Evolutionary conservation across 495 filamentous ascomycete genomes (phyloP), one percentile per base, ranked within the genome.

Genomic region (Pseudomonodictys pantanalensis): DNA sequence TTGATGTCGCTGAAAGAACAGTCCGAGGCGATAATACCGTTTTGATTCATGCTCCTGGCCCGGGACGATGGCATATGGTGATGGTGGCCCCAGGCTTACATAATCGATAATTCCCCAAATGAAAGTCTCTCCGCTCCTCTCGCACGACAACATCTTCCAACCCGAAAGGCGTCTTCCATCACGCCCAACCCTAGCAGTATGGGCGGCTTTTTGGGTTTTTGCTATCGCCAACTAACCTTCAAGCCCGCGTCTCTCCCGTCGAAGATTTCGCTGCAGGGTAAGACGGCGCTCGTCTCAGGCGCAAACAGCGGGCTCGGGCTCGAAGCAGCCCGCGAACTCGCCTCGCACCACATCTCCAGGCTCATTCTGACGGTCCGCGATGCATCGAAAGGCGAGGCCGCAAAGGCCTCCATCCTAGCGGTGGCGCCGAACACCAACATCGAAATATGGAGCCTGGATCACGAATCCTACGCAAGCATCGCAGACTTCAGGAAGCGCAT

Each of bases 361-460:
- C 55, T 77, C 1, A 75, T 81, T 32, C 69, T 79, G 1, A 78
- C 70, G 2, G 71, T 78, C 20, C 75, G 78, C 7, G 72, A 59
- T 60, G 29, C 68, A 6, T 45, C 45, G 20, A 56, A 68, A 47
- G 65, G 57, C 18, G 66, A 63, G n/a, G 42, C 43, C 18, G 60
- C 60, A 5, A 59, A 59, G 33, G 17, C 22, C 12, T 30, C 10
- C n/a, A 44, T 64, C 10, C 56, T 71, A 10, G 15, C 17, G 18
- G 9, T 23, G 15, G 8, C 9, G 17, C 52, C 52, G 11, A 29
- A 15, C 15, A 22, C n/a, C 20, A 11, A 24, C 25, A 38, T 55
- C 22, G 68, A 72, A 42, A 72, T 77, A 0, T 77, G 76, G 72
- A 48, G 67, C 20, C 68, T 77, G 0, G 76, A 77, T 53, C 60